Evolutionary conservation across 176 grass and related monocot genomes (phyloP), one percentile per base, ranked within the genome.

Genomic region (Eremochloa ophiuroides): DNA sequence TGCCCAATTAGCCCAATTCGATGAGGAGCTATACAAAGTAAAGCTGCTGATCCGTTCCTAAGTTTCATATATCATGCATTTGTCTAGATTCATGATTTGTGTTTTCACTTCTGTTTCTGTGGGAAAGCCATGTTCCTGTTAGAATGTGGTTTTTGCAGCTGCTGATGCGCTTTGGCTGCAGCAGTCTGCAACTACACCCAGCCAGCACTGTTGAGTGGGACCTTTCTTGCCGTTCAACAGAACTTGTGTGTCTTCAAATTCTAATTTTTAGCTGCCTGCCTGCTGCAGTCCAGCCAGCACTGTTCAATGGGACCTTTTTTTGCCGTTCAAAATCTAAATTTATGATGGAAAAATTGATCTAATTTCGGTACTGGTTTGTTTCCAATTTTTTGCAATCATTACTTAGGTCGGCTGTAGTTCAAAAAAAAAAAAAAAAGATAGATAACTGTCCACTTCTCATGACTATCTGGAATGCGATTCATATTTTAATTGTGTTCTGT

Each of bases 11-110:
- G 85, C 89, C 62, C 89, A 97, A 66, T 97, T 97, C 43, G 91
- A 97, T 33, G 91, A 90, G 53, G 91, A 97, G 80, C 86, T 97
- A 18, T 97, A 92, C 76, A 97, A 97, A 83, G 94, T 87, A 84
- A 84, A 77, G 12, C 40, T 11, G 29, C 27, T 41, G 13, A 66
- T n/a, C 14, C 28, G 9, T 30, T 63, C 48, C 9, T 25, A 7
- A 69, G 6, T 35, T 79, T 1, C 58, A 17, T 66, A 22, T 22
- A 38, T 37, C 30, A 35, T 65, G 6, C 17, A 18, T 14, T 51
- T 34, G 16, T 18, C 11, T 33, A 64, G 2, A 31, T 64, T 33
- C 7, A 16, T 34, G 30, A 20, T 65, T 65, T 34, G 14, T 31
- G 28, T 16, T 23, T 56, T 23, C 20, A 62, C 59, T 30, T 16